Conservation (phyloP, 2,329 filamentous ascomycete species). For the Fusarium heterosporum region DNA sequence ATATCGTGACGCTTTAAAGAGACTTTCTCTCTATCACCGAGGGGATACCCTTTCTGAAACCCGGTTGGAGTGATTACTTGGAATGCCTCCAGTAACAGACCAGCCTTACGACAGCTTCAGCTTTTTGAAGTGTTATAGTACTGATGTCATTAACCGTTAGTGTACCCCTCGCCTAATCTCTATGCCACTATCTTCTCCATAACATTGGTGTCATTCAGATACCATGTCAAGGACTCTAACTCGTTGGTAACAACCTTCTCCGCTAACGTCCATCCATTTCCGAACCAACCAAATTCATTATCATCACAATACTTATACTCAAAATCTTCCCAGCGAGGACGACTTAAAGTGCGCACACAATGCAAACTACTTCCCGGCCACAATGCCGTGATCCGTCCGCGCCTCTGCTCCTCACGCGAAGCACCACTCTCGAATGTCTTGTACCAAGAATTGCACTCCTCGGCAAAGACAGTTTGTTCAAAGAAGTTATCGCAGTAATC, state of each 20-base stretch:
- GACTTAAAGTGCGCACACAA: conserved; percentile 11
- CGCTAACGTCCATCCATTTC: conserved; percentile 20
- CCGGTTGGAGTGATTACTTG: no score
- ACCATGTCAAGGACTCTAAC: conserved; percentile 21
- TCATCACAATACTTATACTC: conserved; percentile 20
- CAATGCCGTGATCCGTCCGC: background rate
- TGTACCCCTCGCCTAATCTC: no score
- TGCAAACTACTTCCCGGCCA: conserved; percentile 24
- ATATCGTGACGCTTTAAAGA: no score
- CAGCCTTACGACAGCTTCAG: no score
- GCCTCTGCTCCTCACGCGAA: conserved; percentile 10
- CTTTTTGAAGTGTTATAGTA: no score
- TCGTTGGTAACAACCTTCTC: conserved; percentile 18
- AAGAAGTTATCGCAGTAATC: conserved; percentile 16
- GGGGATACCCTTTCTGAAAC: no score
- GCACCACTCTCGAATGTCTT: conserved; percentile 17
- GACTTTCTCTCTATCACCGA: no score
- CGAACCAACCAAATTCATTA: conserved; percentile 26
- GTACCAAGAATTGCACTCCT: conserved; percentile 28
- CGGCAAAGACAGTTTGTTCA: conserved; percentile 9
- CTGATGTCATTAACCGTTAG: no score
- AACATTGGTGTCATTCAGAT: conserved; percentile 16
- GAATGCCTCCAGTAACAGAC: no score
- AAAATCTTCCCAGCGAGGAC: conserved; percentile 19
- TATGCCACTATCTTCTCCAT: background rate